Percentiles rank a stretch among this genome's conserved stretches.
Evolutionary conservation across 1,139 yeast species (phyloP).

Genomic region (Hyphopichia buzzinii): DNA sequence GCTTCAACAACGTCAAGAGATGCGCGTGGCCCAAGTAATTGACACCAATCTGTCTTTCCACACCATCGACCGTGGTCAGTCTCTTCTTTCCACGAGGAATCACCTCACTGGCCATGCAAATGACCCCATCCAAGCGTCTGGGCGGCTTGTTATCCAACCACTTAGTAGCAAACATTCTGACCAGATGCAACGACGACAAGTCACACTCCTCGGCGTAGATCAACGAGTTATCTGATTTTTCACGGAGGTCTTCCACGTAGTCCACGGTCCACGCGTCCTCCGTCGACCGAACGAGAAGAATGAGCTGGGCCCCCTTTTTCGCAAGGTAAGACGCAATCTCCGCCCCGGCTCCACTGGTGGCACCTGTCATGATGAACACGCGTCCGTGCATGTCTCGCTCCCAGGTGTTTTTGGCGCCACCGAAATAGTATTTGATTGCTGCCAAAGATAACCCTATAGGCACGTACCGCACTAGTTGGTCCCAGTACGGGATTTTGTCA

Average conservation of each 20-base stretch:
- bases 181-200: constrained; percentile 65
- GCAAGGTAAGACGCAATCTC: constrained; percentile 75
- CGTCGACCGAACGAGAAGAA: constrained; percentile 64
- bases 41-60: constrained; percentile 79
- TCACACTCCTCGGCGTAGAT: constrained; percentile 90
- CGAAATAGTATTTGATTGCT: constrained; percentile 65
- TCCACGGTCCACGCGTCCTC: constrained; percentile 78
- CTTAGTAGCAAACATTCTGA: constrained; percentile 88
- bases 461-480: constrained; percentile 49
- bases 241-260: constrained; percentile 74
- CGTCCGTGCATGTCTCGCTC: constrained; percentile 89
- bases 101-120: constrained; percentile 84
- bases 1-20: constrained; percentile 71
- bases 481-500: constrained; percentile 71
- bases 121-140: constrained; percentile 80
- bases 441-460: constrained; percentile 50
- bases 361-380: constrained; percentile 76
- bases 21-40: constrained; percentile 84
- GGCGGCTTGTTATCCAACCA: constrained; percentile 95
- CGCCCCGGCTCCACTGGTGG: constrained; percentile 89
- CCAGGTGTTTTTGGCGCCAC: constrained; percentile 83
- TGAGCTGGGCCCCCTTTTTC: constrained; percentile 77
- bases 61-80: constrained; percentile 71
- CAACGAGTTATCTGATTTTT: constrained; percentile 63
- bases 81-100: constrained; percentile 66